Evolutionary conservation across 257 asterid genomes (phyloP), one percentile per base, ranked within the genome.

Genomic region (Solanum sejunctum): DNA sequence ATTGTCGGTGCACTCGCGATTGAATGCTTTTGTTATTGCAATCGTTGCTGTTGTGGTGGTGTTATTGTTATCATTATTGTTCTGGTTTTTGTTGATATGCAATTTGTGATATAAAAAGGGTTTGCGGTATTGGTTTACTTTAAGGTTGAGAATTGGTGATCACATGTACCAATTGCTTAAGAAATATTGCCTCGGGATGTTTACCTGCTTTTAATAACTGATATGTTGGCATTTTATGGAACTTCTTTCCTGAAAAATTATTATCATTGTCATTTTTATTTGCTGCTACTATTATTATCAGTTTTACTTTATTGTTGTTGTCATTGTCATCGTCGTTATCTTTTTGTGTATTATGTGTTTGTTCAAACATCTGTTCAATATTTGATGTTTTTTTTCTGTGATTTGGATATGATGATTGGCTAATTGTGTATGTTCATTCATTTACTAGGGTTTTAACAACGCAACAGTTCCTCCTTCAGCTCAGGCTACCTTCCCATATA

Each of bases 401-500:
- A 26, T 78, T 52, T 78, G 28, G 66, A 51, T 52, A 9, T 12
- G 17, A 78, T 16, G 26, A 52, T 28, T 52, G 64, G 64, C 83
- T 84, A 15, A 60, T 84, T 75, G 21, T 84, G 52, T 73, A n/a
- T 55, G 41, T 73, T 75, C 67, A 23, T 43, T 23, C 56, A 83
- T 83, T 26, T 83, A 64, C 86, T 84, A 97, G 99, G 89, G 91
- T 73, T 97, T 94, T 67, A 94, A 90, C 89, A 95, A 94, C 58
- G 97, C 99, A 71, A 90, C 98, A 64, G 98, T 97, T 85, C 99
- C 99, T 51, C 91, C 97, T 87, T 93, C 95, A n/a, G 90, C 93
- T 77, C 99, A 97, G 90, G 98, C 99, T 78, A 84, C 99, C 26
- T 95, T 93, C 89, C 98, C 98, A 12, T 97, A 97, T 86, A 84